Evolutionary conservation across 2,329 filamentous ascomycete species (phyloP).

Genomic region (Aspergillus ibericus): DNA sequence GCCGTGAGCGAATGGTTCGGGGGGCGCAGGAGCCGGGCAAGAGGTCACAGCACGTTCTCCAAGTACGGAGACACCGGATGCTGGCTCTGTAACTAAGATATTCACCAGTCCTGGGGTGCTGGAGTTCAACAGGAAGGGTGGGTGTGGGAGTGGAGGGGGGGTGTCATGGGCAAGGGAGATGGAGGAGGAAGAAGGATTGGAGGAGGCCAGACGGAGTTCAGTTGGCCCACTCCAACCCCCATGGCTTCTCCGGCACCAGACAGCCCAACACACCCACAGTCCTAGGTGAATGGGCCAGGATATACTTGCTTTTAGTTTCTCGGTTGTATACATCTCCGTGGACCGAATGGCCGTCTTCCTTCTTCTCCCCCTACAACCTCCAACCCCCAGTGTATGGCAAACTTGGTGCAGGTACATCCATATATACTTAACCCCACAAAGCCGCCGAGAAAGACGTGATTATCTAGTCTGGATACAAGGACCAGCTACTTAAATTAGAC

Average conservation of each 20-base stretch:
- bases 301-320: not conserved
- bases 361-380: not conserved
- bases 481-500: no score
- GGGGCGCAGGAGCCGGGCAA: not conserved
- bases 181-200: constrained; percentile 12
- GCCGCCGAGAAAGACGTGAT: not conserved
- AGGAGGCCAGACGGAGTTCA: constrained; percentile 13
- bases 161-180: constrained; percentile 1
- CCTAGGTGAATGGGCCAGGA: not conserved
- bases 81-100: not conserved
- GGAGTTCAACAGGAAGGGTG: not conserved
- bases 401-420: not conserved
- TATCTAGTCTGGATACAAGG: not conserved
- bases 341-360: not conserved
- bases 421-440: not conserved
- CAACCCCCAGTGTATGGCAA: not conserved
- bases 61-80: no score
- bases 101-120: not conserved
- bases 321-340: not conserved
- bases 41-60: not conserved
- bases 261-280: constrained; percentile 4
- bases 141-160: constrained; percentile 4
- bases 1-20: not conserved
- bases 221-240: constrained; percentile 16
- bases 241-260: constrained; percentile 2